phyloP scores from a whole-genome alignment of 1,284 basidiomycete genomes.

The Tausonia pullulans region DNA sequence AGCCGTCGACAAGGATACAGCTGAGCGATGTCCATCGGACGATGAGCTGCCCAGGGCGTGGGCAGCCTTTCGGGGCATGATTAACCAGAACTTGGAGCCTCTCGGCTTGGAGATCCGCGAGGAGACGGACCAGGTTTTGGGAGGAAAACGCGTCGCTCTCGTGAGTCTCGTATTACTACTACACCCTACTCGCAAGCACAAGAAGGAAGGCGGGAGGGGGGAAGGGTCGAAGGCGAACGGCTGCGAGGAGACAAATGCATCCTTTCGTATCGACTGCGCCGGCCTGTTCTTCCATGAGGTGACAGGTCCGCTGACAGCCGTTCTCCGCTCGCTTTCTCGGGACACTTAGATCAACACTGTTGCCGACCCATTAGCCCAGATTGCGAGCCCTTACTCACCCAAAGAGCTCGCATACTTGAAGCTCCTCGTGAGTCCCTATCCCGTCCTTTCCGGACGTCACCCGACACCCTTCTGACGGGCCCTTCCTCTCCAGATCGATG shows the following conservation, averaged over 20 bases:
- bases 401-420: slow-evolving; percentile 71
- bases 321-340: no score
- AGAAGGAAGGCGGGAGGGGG: neutral
- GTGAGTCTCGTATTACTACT: neutral
- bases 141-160: neutral
- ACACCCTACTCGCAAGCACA: neutral
- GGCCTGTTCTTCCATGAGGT: no score
- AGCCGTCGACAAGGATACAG: no score
- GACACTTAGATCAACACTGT: slow-evolving; percentile 54
- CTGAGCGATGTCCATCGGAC: no score
- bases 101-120: slow-evolving; percentile 2
- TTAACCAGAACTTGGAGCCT: slow-evolving; percentile 3
- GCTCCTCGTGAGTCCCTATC: slow-evolving; percentile 47
- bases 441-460: neutral
- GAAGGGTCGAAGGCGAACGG: no score
- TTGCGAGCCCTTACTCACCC: slow-evolving; percentile 66
- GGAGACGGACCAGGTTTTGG: neutral
- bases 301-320: no score
- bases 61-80: neutral
- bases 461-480: neutral
- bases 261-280: no score
- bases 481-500: slow-evolving; percentile 51
- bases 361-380: slow-evolving; percentile 62
- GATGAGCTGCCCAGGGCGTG: neutral
- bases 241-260: no score